Conservation (phyloP, 2,329 filamentous ascomycete species). For the Alternaria conjuncta region DNA sequence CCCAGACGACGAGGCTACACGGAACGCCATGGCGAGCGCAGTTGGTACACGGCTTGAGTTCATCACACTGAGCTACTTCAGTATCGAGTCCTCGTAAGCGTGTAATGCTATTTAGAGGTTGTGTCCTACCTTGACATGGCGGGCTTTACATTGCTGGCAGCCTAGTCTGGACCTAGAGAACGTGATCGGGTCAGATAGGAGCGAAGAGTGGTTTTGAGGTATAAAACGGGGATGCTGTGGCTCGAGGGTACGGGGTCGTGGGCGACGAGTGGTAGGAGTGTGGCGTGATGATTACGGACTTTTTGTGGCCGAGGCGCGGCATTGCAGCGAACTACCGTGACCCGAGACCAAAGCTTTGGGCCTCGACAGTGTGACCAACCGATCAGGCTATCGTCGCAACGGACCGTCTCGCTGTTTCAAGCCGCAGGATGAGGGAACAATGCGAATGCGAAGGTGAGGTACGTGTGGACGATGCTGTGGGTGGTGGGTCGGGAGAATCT, state of each 20-base stretch:
- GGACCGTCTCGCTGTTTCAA: slow-evolving; percentile 5
- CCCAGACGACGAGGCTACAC: slow-evolving; percentile 43
- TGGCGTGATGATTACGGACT: slow-evolving; percentile 28
- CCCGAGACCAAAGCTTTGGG: slow-evolving; percentile 10
- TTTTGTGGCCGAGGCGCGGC: slow-evolving; percentile 48
- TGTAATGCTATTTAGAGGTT: not conserved
- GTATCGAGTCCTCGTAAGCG: slow-evolving; percentile 2
- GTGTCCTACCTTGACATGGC: slow-evolving; percentile 46
- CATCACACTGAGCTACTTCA: slow-evolving; percentile 44
- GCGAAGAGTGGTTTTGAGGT: not conserved
- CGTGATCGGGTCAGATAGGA: not conserved
- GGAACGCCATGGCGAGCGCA: slow-evolving; percentile 46
- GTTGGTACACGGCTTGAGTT: slow-evolving; percentile 47
- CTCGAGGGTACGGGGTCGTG: slow-evolving; percentile 1
- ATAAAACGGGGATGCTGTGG: not conserved
- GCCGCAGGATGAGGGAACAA: slow-evolving; percentile 7
- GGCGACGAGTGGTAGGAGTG: slow-evolving; percentile 5
- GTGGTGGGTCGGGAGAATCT: slow-evolving; percentile 10
- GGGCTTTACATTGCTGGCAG: slow-evolving; percentile 46
- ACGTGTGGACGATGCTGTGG: slow-evolving; percentile 10
- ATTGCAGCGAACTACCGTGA: slow-evolving; percentile 24
- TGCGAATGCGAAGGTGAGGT: slow-evolving; percentile 13
- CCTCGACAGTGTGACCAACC: slow-evolving; percentile 16
- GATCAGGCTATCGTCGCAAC: slow-evolving; percentile 4
- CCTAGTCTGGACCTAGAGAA: slow-evolving; percentile 31